These are phyloP conservation scores for Cystofilobasidium bisporidii DNA, from an alignment of 768 basidiomycete genomes.

Conservation along the genomic window DNA sequence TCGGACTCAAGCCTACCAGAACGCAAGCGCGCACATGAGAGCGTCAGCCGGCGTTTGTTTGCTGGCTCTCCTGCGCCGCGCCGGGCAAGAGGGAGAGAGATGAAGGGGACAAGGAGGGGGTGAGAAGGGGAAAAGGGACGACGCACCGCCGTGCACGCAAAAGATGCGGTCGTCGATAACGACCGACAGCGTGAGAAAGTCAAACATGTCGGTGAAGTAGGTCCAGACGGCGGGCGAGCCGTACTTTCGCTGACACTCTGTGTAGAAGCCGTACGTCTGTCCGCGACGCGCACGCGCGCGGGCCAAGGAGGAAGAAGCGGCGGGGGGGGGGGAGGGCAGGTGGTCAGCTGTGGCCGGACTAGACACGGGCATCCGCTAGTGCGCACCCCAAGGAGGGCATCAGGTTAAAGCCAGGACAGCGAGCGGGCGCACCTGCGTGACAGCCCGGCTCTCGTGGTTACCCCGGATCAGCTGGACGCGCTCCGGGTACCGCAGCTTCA, in stretches of 20 bases:
- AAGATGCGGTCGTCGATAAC: conserved; percentile 99
- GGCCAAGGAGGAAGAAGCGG: neutral
- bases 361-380: neutral
- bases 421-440: conserved; percentile 73
- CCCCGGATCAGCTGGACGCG: conserved; percentile 93
- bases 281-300: conserved; percentile 22
- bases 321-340: neutral
- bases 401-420: no score
- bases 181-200: conserved; percentile 91
- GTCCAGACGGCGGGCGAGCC: conserved; percentile 95
- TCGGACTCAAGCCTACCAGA: conserved; percentile 81
- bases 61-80: no score
- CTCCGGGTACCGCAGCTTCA: conserved; percentile 94
- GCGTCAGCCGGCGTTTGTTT: no score
- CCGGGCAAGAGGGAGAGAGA: no score
- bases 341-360: no score
- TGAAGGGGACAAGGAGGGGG: no score
- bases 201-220: conserved; percentile 99
- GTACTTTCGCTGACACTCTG: conserved; percentile 95
- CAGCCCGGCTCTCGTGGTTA: conserved; percentile 94
- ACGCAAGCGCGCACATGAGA: neutral
- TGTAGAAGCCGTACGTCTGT: conserved; percentile 97
- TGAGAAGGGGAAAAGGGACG: neutral
- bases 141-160: conserved; percentile 90
- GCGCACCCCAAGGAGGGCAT: no score